Conservation (phyloP, 2,329 filamentous ascomycete genomes). For the Purpureocillium takamizusanense region DNA sequence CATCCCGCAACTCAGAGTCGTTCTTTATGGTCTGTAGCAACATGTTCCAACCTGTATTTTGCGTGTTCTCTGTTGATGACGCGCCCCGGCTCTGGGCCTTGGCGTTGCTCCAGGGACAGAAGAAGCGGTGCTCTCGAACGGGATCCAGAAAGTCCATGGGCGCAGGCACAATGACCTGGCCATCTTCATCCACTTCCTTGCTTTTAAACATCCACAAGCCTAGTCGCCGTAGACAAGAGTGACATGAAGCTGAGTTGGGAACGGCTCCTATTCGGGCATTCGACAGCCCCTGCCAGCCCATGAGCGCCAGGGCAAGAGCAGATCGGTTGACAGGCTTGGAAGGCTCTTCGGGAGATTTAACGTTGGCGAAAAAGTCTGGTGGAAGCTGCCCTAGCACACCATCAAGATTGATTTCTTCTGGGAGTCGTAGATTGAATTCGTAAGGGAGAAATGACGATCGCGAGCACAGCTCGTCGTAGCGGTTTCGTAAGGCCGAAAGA, state of each 20-base stretch:
- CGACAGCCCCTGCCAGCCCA: conserved; percentile 65
- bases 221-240: conserved; percentile 77
- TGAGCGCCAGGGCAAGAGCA: conserved; percentile 60
- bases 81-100: conserved; percentile 42
- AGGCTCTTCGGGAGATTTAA: conserved; percentile 17
- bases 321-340: conserved; percentile 40
- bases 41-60: conserved; percentile 45
- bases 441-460: conserved; percentile 51
- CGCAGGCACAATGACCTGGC: conserved; percentile 45
- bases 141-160: conserved; percentile 61
- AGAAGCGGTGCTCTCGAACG: conserved; percentile 67
- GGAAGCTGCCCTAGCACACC: conserved; percentile 40
- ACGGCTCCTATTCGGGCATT: conserved; percentile 48
- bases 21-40: conserved; percentile 47
- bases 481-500: conserved; percentile 46
- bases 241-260: conserved; percentile 68
- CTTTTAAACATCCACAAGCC: conserved; percentile 92
- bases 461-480: conserved; percentile 54
- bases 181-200: conserved; percentile 51
- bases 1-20: conserved; percentile 41
- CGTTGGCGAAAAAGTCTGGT: conserved; percentile 42
- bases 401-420: conserved; percentile 42
- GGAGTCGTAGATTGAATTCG: conserved; percentile 50
- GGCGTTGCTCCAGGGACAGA: conserved; percentile 71
- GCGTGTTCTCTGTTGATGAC: conserved; percentile 23